phyloP scores from a whole-genome alignment of 305 asterid genomes.

The Fraxinus albicans region DNA sequence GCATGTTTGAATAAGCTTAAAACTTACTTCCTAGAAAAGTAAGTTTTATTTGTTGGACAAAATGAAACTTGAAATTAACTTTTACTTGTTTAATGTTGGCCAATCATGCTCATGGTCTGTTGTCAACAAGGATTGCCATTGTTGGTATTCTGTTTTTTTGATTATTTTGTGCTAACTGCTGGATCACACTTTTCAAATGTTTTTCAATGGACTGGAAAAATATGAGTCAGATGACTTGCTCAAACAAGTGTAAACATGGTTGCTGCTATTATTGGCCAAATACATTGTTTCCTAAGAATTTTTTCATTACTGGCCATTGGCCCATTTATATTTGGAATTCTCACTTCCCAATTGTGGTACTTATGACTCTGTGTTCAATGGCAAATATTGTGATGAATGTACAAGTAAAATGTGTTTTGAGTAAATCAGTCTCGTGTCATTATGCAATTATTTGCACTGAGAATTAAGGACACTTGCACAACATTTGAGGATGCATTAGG shows the following conservation, averaged over 20 bases:
- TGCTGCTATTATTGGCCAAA: neutral
- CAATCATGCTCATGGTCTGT: neutral
- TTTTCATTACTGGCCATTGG: too few species aligned
- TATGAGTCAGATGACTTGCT: neutral
- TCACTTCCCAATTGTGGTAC: neutral
- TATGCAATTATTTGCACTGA: too few species aligned
- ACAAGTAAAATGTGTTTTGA: neutral
- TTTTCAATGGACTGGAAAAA: neutral
- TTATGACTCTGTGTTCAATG: neutral
- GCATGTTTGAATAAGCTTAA: neutral
- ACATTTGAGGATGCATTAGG: too few species aligned
- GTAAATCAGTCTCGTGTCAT: too few species aligned
- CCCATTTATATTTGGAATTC: too few species aligned
- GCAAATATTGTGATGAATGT: neutral
- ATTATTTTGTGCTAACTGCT: neutral
- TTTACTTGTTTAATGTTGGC: neutral
- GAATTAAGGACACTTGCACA: too few species aligned
- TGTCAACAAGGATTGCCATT: neutral
- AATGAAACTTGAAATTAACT: neutral
- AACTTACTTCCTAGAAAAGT: neutral
- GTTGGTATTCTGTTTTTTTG: neutral
- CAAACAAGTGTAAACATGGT: neutral
- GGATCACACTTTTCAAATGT: neutral
- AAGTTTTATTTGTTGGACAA: neutral
- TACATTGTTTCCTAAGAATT: too few species aligned